phyloP scores from a whole-genome alignment of 768 basidiomycete species.

The Phaffia australis region DNA sequence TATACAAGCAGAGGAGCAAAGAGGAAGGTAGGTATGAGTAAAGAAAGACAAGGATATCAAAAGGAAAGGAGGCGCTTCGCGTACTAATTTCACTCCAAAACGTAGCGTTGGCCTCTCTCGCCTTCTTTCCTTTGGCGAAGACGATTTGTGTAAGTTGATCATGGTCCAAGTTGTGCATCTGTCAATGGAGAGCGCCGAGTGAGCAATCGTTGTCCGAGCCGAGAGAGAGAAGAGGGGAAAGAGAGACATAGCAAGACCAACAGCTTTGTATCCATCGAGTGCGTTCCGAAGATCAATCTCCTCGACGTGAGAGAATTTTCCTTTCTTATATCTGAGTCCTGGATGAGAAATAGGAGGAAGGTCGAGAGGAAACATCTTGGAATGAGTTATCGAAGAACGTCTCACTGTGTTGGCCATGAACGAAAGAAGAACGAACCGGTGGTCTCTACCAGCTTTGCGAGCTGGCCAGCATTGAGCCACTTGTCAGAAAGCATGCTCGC shows the following conservation, averaged over 20 bases:
- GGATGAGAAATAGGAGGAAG: not conserved
- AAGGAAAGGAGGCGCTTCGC: slow-evolving; percentile 30
- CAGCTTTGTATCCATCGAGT: slow-evolving; percentile 45
- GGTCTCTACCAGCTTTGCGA: slow-evolving; percentile 10
- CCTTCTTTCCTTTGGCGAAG: slow-evolving; percentile 49
- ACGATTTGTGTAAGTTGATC: slow-evolving; percentile 55
- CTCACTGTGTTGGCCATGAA: too few species aligned
- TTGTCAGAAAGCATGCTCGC: not conserved
- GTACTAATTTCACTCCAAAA: slow-evolving; percentile 76
- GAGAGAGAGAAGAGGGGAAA: too few species aligned
- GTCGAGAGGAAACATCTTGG: not conserved
- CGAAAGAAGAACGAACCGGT: slow-evolving; percentile 2
- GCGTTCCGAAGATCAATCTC: slow-evolving; percentile 55
- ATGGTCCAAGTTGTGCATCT: slow-evolving; percentile 44
- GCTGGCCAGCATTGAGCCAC: slow-evolving; percentile 19
- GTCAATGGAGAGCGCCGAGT: slow-evolving; percentile 39
- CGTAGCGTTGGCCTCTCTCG: slow-evolving; percentile 50
- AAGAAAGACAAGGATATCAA: not conserved
- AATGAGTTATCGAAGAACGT: too few species aligned
- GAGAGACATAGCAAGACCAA: not conserved
- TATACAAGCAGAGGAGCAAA: slow-evolving; percentile 33
- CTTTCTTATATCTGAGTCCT: slow-evolving; percentile 81
- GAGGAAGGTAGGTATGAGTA: not conserved
- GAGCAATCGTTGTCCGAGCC: not conserved
- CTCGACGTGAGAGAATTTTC: slow-evolving; percentile 72